These are phyloP conservation scores for Salix exigua DNA, from an alignment of 345 rosid genomes.

Conservation along the genomic window DNA sequence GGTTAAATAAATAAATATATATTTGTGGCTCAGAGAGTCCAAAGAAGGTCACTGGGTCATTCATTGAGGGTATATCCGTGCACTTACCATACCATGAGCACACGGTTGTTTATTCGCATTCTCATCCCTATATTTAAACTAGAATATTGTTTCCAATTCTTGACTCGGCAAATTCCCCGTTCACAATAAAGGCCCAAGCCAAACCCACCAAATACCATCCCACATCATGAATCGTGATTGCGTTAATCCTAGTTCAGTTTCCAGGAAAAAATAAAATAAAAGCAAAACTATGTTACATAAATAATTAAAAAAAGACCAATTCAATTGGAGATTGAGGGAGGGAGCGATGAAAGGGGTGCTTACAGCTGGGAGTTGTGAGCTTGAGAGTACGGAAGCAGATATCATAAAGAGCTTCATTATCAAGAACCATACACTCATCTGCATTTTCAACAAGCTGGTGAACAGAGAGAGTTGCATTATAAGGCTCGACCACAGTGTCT, in stretches of 20 bases:
- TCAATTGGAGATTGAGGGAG: background rate
- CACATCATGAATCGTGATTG: background rate
- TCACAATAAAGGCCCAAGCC: background rate
- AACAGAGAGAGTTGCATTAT: conserved; percentile 74
- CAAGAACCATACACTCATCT: conserved; percentile 84
- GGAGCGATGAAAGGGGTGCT: conserved; percentile 16
- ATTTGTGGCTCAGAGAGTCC: background rate
- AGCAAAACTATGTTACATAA: background rate
- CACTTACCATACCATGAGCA: background rate
- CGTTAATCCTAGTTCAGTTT: background rate
- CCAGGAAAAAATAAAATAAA: background rate
- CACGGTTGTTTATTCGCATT: background rate
- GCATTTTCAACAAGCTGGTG: conserved; percentile 83
- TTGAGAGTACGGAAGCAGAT: conserved; percentile 80
- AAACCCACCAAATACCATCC: background rate
- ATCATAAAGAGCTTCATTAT: conserved; percentile 76
- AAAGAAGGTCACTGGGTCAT: background rate
- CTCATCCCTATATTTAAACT: background rate
- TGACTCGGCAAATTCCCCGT: background rate
- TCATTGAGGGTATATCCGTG: background rate
- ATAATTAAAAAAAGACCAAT: background rate
- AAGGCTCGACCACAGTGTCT: conserved; percentile 77
- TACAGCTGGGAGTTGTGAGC: conserved; percentile 84
- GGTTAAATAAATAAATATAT: too few relatives aligned
- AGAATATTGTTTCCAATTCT: background rate